A percentile compares a stretch with the other conserved stretches of the same genome.
Conservation (phyloP, 2,329 filamentous ascomycete genomes). For the Ophiostoma himal-ulmi region DNA sequence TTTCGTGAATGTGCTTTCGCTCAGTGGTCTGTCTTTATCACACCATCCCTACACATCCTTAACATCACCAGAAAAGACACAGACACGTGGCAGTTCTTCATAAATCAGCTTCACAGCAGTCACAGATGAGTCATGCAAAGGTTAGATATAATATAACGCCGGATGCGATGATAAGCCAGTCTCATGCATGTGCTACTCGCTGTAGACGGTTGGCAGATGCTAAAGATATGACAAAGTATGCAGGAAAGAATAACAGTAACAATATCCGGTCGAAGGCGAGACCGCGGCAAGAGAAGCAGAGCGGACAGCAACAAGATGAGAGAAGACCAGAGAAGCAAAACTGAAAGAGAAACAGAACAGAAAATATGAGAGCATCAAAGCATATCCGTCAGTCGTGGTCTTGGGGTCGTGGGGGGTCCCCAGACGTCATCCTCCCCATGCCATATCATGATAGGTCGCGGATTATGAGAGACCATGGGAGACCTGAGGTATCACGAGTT, state of each 20-base stretch:
- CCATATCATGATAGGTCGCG: background rate
- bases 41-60: no score
- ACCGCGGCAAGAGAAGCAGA: background rate
- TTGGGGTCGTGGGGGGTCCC: constrained; percentile 13
- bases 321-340: background rate
- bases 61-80: no score
- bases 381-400: constrained; percentile 20
- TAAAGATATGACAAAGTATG: constrained; percentile 6
- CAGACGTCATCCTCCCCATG: constrained; percentile 3
- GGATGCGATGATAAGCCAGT: background rate
- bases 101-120: background rate
- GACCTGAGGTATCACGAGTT: background rate
- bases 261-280: constrained; percentile 3
- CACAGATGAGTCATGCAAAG: background rate
- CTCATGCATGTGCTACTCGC: background rate
- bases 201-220: background rate
- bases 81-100: background rate
- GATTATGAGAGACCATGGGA: background rate
- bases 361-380: constrained; percentile 17
- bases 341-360: constrained; percentile 10
- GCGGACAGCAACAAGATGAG: background rate
- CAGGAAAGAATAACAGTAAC: constrained; percentile 7
- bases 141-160: background rate
- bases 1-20: background rate
- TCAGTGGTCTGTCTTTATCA: no score